Evolutionary conservation across 2,329 filamentous ascomycete genomes (phyloP), one percentile per base, ranked within the genome.

Genomic region (Colletotrichum orchidophilum): DNA sequence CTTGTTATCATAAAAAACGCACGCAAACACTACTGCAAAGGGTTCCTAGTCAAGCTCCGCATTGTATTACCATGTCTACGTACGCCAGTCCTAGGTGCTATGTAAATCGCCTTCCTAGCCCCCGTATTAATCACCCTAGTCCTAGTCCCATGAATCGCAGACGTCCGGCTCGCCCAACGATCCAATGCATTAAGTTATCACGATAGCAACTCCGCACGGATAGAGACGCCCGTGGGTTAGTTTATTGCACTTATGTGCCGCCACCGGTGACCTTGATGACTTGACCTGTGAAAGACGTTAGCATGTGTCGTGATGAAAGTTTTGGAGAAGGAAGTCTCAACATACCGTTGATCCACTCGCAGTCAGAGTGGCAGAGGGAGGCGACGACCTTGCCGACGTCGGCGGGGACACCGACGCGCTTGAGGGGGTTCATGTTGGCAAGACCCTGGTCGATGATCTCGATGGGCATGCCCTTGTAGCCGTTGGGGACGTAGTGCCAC

Each of bases 331-430:
- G 27, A 2, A 53, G 13, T 12, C 4, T n/a, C 53, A 35, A 78
- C 86, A 78, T 73, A 90, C 89, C 89, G 77, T 91, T 91, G 77
- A 91, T 88, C 89, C 89, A 91, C 80, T 90, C 88, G 67, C 87
- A 87, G 76, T 90, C 89, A 7, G 86, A 83, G 74, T 86, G 87
- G 74, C 87, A 84, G 52, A 91, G 79, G 75, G 87, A 84, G 71
- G 85, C 85, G 63, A 90, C 87, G 39, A 86, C 87, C 71, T 87
- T 85, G 60, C 87, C 89, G 75, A 91, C 87, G 74, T 91, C 89
- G 60, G 85, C 82, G 5, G 89, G 88, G 58, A 85, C 83, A 71
- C 87, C 89, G 70, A 89, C 87, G 64, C 89, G 84, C 75, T 87
- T 85, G 54, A 91, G 83, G n/a, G 89, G 89, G 79, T 88, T 90